These are phyloP conservation scores for Stephania cephalantha DNA, from an alignment of 164 flowering plant genomes.

Conservation along the genomic window DNA sequence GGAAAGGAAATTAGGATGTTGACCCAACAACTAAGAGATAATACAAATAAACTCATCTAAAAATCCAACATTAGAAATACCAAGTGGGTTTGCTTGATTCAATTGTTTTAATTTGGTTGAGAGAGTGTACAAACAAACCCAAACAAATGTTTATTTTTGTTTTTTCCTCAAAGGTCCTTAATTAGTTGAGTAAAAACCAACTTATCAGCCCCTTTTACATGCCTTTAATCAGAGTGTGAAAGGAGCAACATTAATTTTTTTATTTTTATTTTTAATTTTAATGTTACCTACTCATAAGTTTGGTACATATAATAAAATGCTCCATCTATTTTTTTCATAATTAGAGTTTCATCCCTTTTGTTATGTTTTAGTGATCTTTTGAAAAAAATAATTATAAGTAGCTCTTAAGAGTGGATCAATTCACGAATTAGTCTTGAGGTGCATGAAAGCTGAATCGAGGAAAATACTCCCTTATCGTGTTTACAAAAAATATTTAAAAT, in stretches of 20 bases:
- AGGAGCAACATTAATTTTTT: not conserved
- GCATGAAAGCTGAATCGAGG: too few relatives aligned
- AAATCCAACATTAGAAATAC: slow-evolving; percentile 18
- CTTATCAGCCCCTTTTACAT: not conserved
- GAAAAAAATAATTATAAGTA: too few relatives aligned
- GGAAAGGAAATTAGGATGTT: slow-evolving; percentile 87
- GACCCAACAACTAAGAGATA: slow-evolving; percentile 84
- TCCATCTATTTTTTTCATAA: not conserved
- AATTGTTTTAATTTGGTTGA: slow-evolving; percentile 46
- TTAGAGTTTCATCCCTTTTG: not conserved
- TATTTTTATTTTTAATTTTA: not conserved
- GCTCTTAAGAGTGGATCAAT: too few relatives aligned
- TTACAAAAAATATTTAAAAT: too few relatives aligned
- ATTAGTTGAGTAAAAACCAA: slow-evolving; percentile 17
- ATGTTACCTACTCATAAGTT: not conserved
- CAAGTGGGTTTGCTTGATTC: slow-evolving; percentile 44
- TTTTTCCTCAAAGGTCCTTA: slow-evolving; percentile 10
- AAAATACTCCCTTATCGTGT: too few relatives aligned
- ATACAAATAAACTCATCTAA: slow-evolving; percentile 68
- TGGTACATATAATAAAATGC: not conserved
- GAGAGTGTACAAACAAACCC: slow-evolving; percentile 16
- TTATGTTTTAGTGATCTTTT: not conserved
- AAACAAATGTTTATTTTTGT: slow-evolving; percentile 5
- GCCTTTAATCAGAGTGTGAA: not conserved
- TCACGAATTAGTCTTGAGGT: too few relatives aligned